Evolutionary conservation across 129 eudicot genomes (phyloP).

Genomic region (Rutidosis leptorrhynchoides): DNA sequence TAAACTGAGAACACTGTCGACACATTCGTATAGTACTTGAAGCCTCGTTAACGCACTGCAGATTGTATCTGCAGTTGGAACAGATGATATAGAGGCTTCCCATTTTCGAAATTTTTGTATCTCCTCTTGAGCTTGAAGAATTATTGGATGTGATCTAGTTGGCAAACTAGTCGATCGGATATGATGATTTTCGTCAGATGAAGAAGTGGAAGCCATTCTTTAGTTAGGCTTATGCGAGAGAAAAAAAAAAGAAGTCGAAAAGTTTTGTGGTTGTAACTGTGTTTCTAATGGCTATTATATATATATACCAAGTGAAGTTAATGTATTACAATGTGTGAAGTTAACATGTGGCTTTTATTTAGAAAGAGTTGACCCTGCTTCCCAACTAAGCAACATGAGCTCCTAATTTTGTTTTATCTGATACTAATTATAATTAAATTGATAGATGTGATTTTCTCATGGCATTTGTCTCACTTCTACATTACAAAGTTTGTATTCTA

Average conservation of each 20-base stretch:
- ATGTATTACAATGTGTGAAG: constrained; percentile 31
- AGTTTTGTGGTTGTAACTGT: constrained; percentile 18
- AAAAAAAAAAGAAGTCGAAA: constrained; percentile 3
- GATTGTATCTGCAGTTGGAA: constrained; percentile 42
- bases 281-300: constrained; percentile 23
- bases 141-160: constrained; percentile 39
- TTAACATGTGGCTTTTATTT: constrained; percentile 33
- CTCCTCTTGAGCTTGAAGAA: constrained; percentile 42
- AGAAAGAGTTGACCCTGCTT: constrained; percentile 35
- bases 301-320: constrained; percentile 25
- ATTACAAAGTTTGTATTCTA: constrained; percentile 31
- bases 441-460: constrained; percentile 24
- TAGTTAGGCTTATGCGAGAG: background rate
- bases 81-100: constrained; percentile 37
- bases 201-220: constrained; percentile 30
- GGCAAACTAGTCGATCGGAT: constrained; percentile 57
- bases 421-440: too few relatives aligned
- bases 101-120: constrained; percentile 36
- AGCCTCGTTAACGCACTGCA: constrained; percentile 39
- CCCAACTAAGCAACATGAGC: constrained; percentile 33
- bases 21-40: constrained; percentile 43
- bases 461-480: constrained; percentile 26
- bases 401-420: constrained; percentile 29
- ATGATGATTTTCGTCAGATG: constrained; percentile 25
- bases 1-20: constrained; percentile 46